A percentile compares a stretch with the other conserved stretches of the same genome.
Evolutionary conservation across 331 rosid genomes (phyloP).

Genomic region (Quercus phellos): DNA sequence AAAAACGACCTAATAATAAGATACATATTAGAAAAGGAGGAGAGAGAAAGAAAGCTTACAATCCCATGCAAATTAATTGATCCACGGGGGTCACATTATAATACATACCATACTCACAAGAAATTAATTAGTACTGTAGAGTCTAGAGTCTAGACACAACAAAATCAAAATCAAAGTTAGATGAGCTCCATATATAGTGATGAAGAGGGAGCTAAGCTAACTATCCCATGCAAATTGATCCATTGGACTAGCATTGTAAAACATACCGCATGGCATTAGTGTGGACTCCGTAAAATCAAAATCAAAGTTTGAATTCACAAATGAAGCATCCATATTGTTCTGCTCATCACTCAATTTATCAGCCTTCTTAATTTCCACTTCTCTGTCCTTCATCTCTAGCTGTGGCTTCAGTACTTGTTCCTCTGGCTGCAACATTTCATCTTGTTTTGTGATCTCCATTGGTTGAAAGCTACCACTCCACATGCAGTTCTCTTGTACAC

Average conservation of each 20-base stretch:
- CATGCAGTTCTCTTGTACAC: background rate
- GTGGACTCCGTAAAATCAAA: conserved; percentile 27
- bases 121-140: background rate
- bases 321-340: conserved; percentile 8
- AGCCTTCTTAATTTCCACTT: background rate
- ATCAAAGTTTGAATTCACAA: conserved; percentile 24
- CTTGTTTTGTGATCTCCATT: background rate
- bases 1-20: background rate
- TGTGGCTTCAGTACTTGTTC: conserved; percentile 8
- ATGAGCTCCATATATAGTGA: background rate
- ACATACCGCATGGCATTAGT: conserved; percentile 16
- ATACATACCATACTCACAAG: background rate
- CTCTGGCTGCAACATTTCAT: background rate
- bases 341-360: background rate
- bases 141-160: background rate
- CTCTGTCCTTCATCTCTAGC: background rate
- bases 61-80: background rate
- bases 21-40: background rate
- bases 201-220: background rate
- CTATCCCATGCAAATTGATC: conserved; percentile 23
- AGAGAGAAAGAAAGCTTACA: background rate
- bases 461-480: conserved; percentile 10
- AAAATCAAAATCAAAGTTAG: background rate
- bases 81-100: background rate
- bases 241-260: conserved; percentile 11